Conservation (phyloP, 179 eudicot genomes). For the Gypsophila paniculata region DNA sequence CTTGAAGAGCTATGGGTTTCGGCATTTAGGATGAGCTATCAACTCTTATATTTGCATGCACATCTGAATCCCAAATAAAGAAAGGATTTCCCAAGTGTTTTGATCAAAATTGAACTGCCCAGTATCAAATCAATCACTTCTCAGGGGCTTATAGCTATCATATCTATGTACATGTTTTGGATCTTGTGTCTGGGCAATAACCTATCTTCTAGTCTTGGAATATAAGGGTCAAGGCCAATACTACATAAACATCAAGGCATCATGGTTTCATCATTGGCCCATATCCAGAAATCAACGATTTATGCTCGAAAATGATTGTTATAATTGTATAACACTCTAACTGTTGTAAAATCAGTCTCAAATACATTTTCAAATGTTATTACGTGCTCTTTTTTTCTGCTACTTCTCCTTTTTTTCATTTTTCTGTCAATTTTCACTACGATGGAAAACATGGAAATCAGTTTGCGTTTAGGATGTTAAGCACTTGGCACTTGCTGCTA, state of each 20-base stretch:
- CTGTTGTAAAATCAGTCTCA: neutral
- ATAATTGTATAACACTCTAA: neutral
- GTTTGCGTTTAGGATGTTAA: conserved; percentile 3
- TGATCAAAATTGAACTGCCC: neutral
- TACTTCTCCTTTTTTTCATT: neutral
- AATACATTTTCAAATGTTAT: neutral
- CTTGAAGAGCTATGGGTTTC: neutral
- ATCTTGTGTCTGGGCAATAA: too few relatives aligned
- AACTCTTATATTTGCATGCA: neutral
- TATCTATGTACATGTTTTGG: too few relatives aligned
- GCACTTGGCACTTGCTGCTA: conserved; percentile 3
- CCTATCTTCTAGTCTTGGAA: conserved; percentile 4
- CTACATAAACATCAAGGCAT: neutral
- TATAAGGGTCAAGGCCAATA: neutral
- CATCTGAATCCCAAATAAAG: neutral
- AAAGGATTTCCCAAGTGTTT: neutral
- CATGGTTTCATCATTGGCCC: neutral
- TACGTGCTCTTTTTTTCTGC: neutral
- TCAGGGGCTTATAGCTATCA: too few relatives aligned
- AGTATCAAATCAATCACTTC: neutral
- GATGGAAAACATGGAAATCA: conserved; percentile 3
- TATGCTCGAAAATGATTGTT: neutral
- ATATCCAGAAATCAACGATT: neutral
- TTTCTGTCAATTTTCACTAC: neutral
- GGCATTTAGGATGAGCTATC: neutral